Evolutionary conservation across 1,284 basidiomycete species (phyloP), one percentile per base, ranked within the genome.

Genomic region (Ceratobasidium sp.): DNA sequence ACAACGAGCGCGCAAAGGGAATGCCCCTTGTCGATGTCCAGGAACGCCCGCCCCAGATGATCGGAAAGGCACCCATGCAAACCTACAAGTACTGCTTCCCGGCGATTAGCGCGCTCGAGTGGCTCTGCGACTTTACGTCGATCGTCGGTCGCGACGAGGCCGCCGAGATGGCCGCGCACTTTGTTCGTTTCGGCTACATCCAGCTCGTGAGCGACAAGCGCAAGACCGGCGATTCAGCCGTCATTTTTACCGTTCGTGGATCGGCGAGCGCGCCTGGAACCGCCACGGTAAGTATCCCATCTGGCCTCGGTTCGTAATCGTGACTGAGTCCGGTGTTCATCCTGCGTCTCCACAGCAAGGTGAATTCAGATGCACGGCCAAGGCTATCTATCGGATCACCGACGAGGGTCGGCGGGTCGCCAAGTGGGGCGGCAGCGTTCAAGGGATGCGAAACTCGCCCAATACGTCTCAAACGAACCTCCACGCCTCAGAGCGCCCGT

Each of bases 111-210:
- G 96, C 94, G 0, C 88, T 99, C 76, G 96, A 98, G 84, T 99
- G 98, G 98, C 90, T 99, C 69, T 94, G 95, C 83, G 97, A 99
- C 84, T 99, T 96, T 80, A 97, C 97, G 0, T 98, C 97, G 0
- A 94, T 97, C 58, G 95, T 97, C 65, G 97, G 96, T 28, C 87
- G 95, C 71, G 98, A 99, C 82, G 98, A 99, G 84, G 97, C 96
- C 0, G 96, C 96, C 28, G 98, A 99, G 86, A 93, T 99, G 88
- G 91, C 94, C 3, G 98, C 96, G 0, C 98, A 99, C 82, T 99
- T 99, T 82, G 96, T 99, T 61, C 91, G 98, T 54, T 97, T 98
- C 81, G 95, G 96, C 49, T 90, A 97, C 80, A 94, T 99, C 83
- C 85, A 87, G 13, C 87, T 99, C 47, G 94, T 97, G 78, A 93